These are phyloP conservation scores for Chiua virens DNA, from an alignment of 768 basidiomycete species.

Conservation along the genomic window DNA sequence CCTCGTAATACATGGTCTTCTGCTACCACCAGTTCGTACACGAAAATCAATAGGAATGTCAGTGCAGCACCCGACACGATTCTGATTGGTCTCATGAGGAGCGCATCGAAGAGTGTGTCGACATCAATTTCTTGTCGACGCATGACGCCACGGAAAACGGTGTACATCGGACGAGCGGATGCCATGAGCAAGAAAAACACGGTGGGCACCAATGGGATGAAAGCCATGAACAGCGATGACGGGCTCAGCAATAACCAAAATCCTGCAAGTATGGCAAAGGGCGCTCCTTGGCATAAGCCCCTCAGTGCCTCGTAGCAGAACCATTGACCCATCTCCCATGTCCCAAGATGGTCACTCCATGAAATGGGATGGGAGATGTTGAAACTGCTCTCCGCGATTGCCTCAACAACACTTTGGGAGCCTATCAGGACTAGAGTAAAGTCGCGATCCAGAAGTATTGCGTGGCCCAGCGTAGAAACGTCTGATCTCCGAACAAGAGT, in stretches of 20 bases:
- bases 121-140: too few relatives aligned
- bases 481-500: conserved; percentile 1
- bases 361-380: neutral
- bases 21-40: too few relatives aligned
- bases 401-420: neutral
- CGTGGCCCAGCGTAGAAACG: neutral
- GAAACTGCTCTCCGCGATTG: conserved; percentile 5
- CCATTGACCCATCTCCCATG: neutral
- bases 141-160: too few relatives aligned
- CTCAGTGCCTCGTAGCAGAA: neutral
- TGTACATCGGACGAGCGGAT: too few relatives aligned
- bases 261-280: neutral
- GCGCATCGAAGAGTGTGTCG: too few relatives aligned
- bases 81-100: too few relatives aligned
- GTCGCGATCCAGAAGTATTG: conserved; percentile 1
- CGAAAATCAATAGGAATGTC: too few relatives aligned
- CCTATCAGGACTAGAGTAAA: conserved; percentile 1
- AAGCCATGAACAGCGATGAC: neutral
- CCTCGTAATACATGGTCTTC: too few relatives aligned
- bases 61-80: too few relatives aligned
- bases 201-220: too few relatives aligned
- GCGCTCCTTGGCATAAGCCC: neutral
- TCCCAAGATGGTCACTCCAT: neutral
- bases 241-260: neutral
- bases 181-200: too few relatives aligned